Evolutionary conservation across 2,329 filamentous ascomycete genomes (phyloP).

Genomic region (Colletotrichum higginsianum): DNA sequence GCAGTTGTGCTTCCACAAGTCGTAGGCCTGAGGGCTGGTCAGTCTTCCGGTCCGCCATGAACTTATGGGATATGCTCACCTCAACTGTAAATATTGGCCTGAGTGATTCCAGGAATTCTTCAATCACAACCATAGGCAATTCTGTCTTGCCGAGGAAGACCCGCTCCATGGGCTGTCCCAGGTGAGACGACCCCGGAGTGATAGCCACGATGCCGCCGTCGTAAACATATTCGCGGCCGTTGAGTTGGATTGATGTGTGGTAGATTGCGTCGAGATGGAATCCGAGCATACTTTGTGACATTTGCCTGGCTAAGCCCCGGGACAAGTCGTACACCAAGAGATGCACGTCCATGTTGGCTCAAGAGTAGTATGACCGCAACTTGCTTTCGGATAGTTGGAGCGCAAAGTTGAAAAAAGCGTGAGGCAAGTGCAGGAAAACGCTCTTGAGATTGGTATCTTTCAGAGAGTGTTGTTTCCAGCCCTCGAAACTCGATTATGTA

Average conservation of each 20-base stretch:
- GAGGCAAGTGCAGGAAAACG: no score
- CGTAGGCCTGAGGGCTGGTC: slow-evolving; percentile 76
- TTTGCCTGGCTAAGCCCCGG: slow-evolving; percentile 67
- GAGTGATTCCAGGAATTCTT: slow-evolving; percentile 90
- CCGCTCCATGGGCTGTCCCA: slow-evolving; percentile 85
- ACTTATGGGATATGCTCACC: slow-evolving; percentile 58
- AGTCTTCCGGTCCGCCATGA: not conserved
- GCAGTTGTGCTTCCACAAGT: slow-evolving; percentile 92
- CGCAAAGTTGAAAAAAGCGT: no score
- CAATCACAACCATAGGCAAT: slow-evolving; percentile 83
- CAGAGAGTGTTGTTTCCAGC: not conserved
- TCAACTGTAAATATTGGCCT: slow-evolving; percentile 86
- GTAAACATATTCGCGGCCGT: slow-evolving; percentile 90
- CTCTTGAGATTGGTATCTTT: no score
- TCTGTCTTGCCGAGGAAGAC: slow-evolving; percentile 83
- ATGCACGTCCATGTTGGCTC: slow-evolving; percentile 77
- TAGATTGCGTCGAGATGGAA: slow-evolving; percentile 91
- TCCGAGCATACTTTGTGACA: slow-evolving; percentile 68
- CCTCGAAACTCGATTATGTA: not conserved
- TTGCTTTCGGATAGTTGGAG: not conserved
- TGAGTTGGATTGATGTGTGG: slow-evolving; percentile 90
- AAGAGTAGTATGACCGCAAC: not conserved
- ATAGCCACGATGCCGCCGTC: slow-evolving; percentile 90
- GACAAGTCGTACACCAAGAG: slow-evolving; percentile 87
- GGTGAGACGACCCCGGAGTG: slow-evolving; percentile 85